These are phyloP conservation scores for Ramalina intermedia DNA, from an alignment of 495 filamentous ascomycete species.

Conservation along the genomic window DNA sequence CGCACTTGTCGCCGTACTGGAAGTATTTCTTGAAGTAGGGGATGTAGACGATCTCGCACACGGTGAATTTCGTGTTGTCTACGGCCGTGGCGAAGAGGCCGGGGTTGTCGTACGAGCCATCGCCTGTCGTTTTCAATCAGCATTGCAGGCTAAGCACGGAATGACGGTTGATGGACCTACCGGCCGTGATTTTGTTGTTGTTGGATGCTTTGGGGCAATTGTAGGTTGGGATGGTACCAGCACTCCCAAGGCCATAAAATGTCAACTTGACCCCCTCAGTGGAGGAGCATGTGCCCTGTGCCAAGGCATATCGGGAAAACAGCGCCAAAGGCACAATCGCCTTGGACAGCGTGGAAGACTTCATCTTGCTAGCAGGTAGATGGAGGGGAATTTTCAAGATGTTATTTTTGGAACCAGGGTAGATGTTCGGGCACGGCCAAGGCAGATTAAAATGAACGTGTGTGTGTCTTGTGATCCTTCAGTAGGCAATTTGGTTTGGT, in stretches of 20 bases:
- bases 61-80: constrained; percentile 19
- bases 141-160: neutral
- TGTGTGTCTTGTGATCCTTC: neutral
- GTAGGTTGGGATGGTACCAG: neutral
- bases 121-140: constrained; percentile 12
- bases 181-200: neutral
- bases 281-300: neutral
- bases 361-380: neutral
- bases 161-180: neutral
- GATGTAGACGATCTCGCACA: constrained; percentile 32
- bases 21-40: constrained; percentile 31
- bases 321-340: neutral
- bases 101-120: constrained; percentile 29
- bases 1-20: constrained; percentile 21
- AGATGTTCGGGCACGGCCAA: neutral
- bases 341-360: neutral
- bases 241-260: neutral
- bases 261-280: neutral
- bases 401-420: neutral
- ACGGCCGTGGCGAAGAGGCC: constrained; percentile 29
- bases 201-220: neutral
- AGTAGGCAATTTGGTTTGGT: neutral
- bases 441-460: neutral
- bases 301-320: neutral
- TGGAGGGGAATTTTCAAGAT: neutral